Conservation (phyloP, 2,329 filamentous ascomycete species). For the Aspergillus novofumigatus region DNA sequence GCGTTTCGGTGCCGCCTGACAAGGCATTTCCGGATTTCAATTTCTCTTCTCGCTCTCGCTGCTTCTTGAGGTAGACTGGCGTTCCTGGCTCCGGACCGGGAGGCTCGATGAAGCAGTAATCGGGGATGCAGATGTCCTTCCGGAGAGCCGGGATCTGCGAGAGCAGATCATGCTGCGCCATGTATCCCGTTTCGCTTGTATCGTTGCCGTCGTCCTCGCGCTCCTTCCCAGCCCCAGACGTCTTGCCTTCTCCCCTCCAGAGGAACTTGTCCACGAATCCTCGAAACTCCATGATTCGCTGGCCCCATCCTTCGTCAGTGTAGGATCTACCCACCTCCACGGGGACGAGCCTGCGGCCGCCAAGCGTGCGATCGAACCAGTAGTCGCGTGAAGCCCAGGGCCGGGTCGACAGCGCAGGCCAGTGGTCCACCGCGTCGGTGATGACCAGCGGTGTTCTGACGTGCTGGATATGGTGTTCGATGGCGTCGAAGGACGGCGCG, state of each 20-base stretch:
- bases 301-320: slow-evolving; percentile 78
- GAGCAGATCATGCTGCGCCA: slow-evolving; percentile 89
- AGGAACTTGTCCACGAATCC: slow-evolving; percentile 66
- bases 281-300: slow-evolving; percentile 71
- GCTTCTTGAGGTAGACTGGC: slow-evolving; percentile 40
- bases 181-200: slow-evolving; percentile 60
- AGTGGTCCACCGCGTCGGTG: slow-evolving; percentile 59
- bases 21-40: slow-evolving; percentile 29
- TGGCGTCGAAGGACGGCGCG: slow-evolving; percentile 53
- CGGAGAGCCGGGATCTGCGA: slow-evolving; percentile 72
- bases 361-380: slow-evolving; percentile 68
- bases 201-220: slow-evolving; percentile 8
- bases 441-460: slow-evolving; percentile 63
- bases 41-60: slow-evolving; percentile 19
- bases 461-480: slow-evolving; percentile 57
- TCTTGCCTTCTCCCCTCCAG: slow-evolving; percentile 18
- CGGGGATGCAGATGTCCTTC: slow-evolving; percentile 72
- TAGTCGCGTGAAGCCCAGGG: slow-evolving; percentile 74
- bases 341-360: slow-evolving; percentile 74
- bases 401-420: slow-evolving; percentile 68
- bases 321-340: slow-evolving; percentile 85
- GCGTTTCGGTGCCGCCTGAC: slow-evolving; percentile 20
- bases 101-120: slow-evolving; percentile 74
- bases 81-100: slow-evolving; percentile 52
- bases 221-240: neutral